These are phyloP conservation scores for Cephaloascus albidus DNA, from an alignment of 805 yeast species.

Conservation along the genomic window DNA sequence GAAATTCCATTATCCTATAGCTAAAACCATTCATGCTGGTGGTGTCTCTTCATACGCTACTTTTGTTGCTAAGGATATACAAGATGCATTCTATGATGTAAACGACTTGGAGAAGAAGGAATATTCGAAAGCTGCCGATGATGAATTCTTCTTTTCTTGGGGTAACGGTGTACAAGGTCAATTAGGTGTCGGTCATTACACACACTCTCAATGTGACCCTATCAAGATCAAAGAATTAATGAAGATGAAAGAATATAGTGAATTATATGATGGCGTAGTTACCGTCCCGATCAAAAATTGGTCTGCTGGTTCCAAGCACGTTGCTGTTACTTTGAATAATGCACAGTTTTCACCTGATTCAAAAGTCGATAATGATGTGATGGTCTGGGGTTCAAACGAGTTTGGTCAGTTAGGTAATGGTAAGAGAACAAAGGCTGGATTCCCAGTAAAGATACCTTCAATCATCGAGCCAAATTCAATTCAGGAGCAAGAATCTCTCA, in stretches of 20 bases:
- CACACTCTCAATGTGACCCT: constrained; percentile 68
- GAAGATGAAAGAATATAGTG: constrained; percentile 47
- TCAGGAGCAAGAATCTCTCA: constrained; percentile 11
- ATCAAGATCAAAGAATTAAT: constrained; percentile 40
- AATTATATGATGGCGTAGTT: constrained; percentile 25
- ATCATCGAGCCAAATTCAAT: constrained; percentile 41
- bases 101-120: background rate
- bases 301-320: constrained; percentile 60
- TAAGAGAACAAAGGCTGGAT: constrained; percentile 47
- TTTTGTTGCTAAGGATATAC: background rate
- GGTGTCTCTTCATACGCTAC: constrained; percentile 53
- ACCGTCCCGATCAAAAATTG: constrained; percentile 41
- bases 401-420: constrained; percentile 83
- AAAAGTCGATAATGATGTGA: constrained; percentile 47
- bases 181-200: constrained; percentile 67
- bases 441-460: constrained; percentile 45
- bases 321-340: constrained; percentile 47
- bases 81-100: constrained; percentile 12
- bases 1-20: constrained; percentile 33
- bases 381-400: constrained; percentile 81
- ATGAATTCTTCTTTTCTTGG: constrained; percentile 38
- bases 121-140: background rate
- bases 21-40: constrained; percentile 55
- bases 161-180: constrained; percentile 87
- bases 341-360: constrained; percentile 9